These are phyloP conservation scores for Marasmius fiardii DNA, from an alignment of 1,284 basidiomycete species.

Conservation along the genomic window DNA sequence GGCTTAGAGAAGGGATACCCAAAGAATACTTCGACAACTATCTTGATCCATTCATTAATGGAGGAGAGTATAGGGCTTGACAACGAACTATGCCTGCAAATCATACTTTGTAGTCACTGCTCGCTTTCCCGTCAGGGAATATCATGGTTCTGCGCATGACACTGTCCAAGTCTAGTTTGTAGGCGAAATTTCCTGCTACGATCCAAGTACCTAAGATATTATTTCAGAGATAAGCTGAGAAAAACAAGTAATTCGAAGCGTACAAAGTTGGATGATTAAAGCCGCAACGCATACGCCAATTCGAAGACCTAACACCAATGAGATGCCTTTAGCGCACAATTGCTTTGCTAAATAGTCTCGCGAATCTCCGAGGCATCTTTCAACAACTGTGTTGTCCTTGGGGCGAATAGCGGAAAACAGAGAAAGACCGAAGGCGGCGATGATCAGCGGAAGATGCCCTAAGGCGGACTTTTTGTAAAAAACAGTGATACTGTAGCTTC, in stretches of 20 bases:
- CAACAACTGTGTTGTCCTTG: slow-evolving; percentile 3
- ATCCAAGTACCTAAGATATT: slow-evolving; percentile 11
- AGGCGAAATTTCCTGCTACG: slow-evolving; percentile 12
- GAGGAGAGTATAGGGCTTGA: neutral
- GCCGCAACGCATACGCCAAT: slow-evolving; percentile 8
- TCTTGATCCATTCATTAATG: slow-evolving; percentile 33
- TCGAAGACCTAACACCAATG: slow-evolving; percentile 13
- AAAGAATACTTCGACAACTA: slow-evolving; percentile 38
- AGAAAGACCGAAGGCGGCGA: slow-evolving; percentile 10
- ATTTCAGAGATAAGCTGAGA: neutral
- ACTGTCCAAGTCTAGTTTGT: slow-evolving; percentile 13
- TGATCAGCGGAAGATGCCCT: slow-evolving; percentile 7
- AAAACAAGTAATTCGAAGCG: neutral
- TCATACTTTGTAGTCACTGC: neutral
- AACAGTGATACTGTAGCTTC: slow-evolving; percentile 6
- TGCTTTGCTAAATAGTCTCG: slow-evolving; percentile 10
- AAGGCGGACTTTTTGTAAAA: slow-evolving; percentile 10
- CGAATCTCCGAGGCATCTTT: slow-evolving; percentile 7
- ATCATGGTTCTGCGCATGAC: slow-evolving; percentile 3
- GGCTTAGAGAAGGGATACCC: slow-evolving; percentile 32
- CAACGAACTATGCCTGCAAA: neutral
- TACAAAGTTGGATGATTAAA: slow-evolving; percentile 14
- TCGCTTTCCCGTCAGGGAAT: slow-evolving; percentile 7
- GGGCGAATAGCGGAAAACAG: slow-evolving; percentile 11
- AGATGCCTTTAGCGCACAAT: slow-evolving; percentile 15